These are phyloP conservation scores for Mycena haematopus DNA, from an alignment of 768 basidiomycete genomes.

Conservation along the genomic window DNA sequence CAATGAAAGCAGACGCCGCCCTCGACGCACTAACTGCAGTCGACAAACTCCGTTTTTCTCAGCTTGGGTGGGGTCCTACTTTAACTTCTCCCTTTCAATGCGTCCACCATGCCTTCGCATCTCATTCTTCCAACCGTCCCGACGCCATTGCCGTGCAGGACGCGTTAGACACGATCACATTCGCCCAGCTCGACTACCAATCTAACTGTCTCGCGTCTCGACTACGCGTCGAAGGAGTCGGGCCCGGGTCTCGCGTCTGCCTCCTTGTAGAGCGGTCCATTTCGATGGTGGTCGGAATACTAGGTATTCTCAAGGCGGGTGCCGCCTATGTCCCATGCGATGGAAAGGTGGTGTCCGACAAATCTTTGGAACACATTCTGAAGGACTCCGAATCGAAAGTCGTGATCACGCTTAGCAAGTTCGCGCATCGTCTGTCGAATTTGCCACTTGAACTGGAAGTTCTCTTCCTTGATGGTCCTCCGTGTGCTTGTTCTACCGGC, in stretches of 20 bases:
- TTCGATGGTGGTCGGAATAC: conserved; percentile 56
- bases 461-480: conserved; percentile 42
- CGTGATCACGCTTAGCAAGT: conserved; percentile 52
- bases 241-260: conserved; percentile 57
- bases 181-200: conserved; percentile 53
- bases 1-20: conserved; percentile 14
- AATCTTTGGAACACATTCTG: conserved; percentile 58
- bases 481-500: conserved; percentile 35
- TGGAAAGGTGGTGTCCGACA: conserved; percentile 62
- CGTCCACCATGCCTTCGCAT: conserved; percentile 63
- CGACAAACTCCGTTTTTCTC: conserved; percentile 51
- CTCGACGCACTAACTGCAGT: conserved; percentile 44
- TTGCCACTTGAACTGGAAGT: conserved; percentile 26
- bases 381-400: conserved; percentile 50
- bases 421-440: conserved; percentile 43
- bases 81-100: conserved; percentile 49
- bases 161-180: conserved; percentile 53
- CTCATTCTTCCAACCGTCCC: conserved; percentile 49
- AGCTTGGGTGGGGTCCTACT: conserved; percentile 51
- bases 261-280: conserved; percentile 62
- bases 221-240: conserved; percentile 41
- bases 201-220: conserved; percentile 22
- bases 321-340: conserved; percentile 67
- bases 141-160: conserved; percentile 57
- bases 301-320: conserved; percentile 63